Evolutionary conservation across 441 rosid species (phyloP).

Genomic region (Syzygium malaccense): DNA sequence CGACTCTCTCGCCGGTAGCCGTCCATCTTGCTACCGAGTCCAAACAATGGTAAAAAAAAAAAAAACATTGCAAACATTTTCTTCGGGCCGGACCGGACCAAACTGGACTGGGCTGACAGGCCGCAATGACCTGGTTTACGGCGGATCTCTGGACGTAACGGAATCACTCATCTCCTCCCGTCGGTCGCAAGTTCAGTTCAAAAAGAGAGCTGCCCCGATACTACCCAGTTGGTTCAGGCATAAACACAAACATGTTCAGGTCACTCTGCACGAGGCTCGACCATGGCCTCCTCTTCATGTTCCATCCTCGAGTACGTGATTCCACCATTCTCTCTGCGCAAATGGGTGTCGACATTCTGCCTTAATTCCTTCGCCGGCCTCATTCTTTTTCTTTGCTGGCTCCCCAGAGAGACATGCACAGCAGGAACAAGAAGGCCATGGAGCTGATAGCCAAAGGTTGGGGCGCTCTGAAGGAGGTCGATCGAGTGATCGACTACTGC

Average conservation of each 20-base stretch:
- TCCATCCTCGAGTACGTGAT: conserved; percentile 22
- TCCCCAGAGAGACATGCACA: conserved; percentile 61
- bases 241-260: conserved; percentile 18
- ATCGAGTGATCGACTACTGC: conserved; percentile 76
- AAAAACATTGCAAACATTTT: not conserved
- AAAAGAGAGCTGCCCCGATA: not conserved
- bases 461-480: conserved; percentile 83
- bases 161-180: not conserved
- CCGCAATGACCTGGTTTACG: not conserved
- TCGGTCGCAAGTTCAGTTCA: not conserved
- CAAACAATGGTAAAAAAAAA: no score
- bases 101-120: not conserved
- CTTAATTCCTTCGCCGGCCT: not conserved
- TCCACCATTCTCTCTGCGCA: not conserved
- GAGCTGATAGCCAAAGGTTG: conserved; percentile 86
- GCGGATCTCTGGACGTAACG: not conserved
- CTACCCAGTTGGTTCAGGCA: not conserved
- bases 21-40: no score
- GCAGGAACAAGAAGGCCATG: conserved; percentile 80
- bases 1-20: no score
- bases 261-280: conserved; percentile 12
- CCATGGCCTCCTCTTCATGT: conserved; percentile 17
- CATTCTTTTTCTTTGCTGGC: not conserved
- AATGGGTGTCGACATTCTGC: not conserved
- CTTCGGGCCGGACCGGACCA: not conserved